These are phyloP conservation scores for Diutina mesorugosa DNA, from an alignment of 1,139 yeast genomes.

Conservation along the genomic window DNA sequence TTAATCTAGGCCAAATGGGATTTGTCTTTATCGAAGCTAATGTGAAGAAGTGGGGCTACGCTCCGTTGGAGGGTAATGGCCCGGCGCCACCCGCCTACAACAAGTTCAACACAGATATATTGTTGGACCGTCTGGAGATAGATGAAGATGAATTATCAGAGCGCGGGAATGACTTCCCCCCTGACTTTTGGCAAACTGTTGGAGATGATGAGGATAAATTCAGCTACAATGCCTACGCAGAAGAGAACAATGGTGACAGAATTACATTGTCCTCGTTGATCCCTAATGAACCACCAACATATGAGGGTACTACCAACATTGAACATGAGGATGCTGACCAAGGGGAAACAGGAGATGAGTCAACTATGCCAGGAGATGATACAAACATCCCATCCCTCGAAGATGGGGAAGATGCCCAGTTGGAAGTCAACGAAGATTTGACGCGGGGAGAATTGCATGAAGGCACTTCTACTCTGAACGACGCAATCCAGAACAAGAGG, in stretches of 20 bases:
- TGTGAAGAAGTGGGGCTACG: conserved; percentile 56
- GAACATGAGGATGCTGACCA: conserved; percentile 4
- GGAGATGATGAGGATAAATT: conserved; percentile 21
- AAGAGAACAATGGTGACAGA: conserved; percentile 22
- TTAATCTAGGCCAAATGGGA: conserved; percentile 45
- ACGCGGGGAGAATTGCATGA: too few species aligned
- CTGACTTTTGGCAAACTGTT: conserved; percentile 33
- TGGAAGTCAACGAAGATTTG: too few species aligned
- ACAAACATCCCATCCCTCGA: too few species aligned
- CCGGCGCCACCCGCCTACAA: conserved; percentile 53
- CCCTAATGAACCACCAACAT: conserved; percentile 26
- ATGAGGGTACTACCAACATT: conserved; percentile 10
- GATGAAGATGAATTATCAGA: conserved; percentile 37
- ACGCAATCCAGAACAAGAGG: too few species aligned
- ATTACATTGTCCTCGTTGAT: conserved; percentile 26
- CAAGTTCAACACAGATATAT: conserved; percentile 39
- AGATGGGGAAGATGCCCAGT: too few species aligned
- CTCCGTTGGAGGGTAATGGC: conserved; percentile 46
- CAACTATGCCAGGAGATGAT: background rate
- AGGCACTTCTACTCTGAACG: too few species aligned
- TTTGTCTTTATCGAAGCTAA: conserved; percentile 47
- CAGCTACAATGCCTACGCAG: conserved; percentile 29
- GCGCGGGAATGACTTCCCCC: conserved; percentile 40
- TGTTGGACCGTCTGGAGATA: conserved; percentile 40
- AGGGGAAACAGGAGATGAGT: background rate